These are phyloP conservation scores for Leishmania major DNA, from an alignment of 208 protist species.

Conservation along the genomic window DNA sequence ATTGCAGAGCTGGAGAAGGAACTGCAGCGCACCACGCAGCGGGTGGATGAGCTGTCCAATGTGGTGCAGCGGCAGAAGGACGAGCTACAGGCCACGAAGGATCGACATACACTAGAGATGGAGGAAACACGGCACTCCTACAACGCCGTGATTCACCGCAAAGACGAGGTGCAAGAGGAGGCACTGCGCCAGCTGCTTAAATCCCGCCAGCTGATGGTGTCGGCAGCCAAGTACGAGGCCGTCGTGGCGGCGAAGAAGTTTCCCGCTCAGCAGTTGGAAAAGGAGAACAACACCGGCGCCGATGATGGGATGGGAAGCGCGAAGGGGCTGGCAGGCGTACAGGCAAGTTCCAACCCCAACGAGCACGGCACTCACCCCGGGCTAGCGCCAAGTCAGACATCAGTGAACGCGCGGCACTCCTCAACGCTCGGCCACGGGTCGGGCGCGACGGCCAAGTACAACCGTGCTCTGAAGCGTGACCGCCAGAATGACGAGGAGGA, in stretches of 20 bases:
- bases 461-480: conserved; percentile 41
- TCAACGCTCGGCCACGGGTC: background rate
- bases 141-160: conserved; percentile 40
- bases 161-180: conserved; percentile 59
- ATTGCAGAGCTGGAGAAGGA: conserved; percentile 41
- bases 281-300: conserved; percentile 19
- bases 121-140: conserved; percentile 49
- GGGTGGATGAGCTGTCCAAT: conserved; percentile 48
- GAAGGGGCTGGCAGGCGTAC: background rate
- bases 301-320: background rate
- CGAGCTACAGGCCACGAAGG: conserved; percentile 40
- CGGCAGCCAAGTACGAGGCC: conserved; percentile 45
- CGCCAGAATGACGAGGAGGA: conserved; percentile 20
- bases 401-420: conserved; percentile 9
- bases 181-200: conserved; percentile 51
- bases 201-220: conserved; percentile 45
- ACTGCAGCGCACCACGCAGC: conserved; percentile 38
- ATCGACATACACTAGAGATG: conserved; percentile 47
- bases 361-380: background rate
- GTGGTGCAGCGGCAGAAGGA: conserved; percentile 49
- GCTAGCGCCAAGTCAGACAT: background rate
- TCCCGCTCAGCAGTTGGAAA: conserved; percentile 6
- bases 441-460: background rate
- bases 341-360: background rate
- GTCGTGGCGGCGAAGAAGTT: conserved; percentile 26